phyloP scores from a whole-genome alignment of 2,329 filamentous ascomycete genomes.

The Apiospora arundinis region DNA sequence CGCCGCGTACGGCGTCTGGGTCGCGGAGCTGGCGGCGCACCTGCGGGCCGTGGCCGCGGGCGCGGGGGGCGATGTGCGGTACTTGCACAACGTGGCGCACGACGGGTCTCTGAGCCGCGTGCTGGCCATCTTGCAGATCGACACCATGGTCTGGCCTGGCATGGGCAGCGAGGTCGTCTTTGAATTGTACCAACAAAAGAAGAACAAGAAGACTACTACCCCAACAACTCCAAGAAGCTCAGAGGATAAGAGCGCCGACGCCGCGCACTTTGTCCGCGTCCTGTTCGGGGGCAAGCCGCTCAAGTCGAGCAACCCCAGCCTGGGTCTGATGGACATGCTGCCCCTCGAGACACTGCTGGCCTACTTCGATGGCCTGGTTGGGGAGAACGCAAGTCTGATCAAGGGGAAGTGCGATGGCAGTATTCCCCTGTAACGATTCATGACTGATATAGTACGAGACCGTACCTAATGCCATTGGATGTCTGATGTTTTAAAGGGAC shows the following conservation, averaged over 20 bases:
- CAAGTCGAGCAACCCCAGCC: slow-evolving; percentile 68
- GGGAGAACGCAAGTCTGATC: slow-evolving; percentile 53
- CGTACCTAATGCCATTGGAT: neutral
- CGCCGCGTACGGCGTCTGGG: slow-evolving; percentile 72
- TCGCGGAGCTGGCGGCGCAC: slow-evolving; percentile 73
- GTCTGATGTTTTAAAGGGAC: neutral
- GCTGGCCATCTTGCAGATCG: slow-evolving; percentile 73
- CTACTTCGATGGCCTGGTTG: slow-evolving; percentile 77
- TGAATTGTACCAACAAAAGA: slow-evolving; percentile 67
- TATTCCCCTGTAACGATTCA: slow-evolving; percentile 25
- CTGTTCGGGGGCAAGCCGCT: slow-evolving; percentile 74
- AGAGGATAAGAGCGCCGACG: no score
- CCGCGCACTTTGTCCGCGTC: slow-evolving; percentile 67
- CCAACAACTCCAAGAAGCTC: no score
- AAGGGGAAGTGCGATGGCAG: slow-evolving; percentile 42
- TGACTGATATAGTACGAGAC: no score
- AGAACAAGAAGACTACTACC: slow-evolving; percentile 32
- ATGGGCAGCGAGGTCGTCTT: slow-evolving; percentile 83
- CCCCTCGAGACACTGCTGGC: slow-evolving; percentile 67
- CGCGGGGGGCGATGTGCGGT: slow-evolving; percentile 48
- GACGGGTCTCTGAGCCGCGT: slow-evolving; percentile 75
- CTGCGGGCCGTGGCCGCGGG: slow-evolving; percentile 60
- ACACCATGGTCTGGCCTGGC: slow-evolving; percentile 82
- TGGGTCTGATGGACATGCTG: slow-evolving; percentile 76
- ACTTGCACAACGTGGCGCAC: slow-evolving; percentile 81